Percentiles rank a stretch among this genome's conserved stretches.
phyloP scores from a whole-genome alignment of 2,329 filamentous ascomycete species.

The Fusarium xylarioides region DNA sequence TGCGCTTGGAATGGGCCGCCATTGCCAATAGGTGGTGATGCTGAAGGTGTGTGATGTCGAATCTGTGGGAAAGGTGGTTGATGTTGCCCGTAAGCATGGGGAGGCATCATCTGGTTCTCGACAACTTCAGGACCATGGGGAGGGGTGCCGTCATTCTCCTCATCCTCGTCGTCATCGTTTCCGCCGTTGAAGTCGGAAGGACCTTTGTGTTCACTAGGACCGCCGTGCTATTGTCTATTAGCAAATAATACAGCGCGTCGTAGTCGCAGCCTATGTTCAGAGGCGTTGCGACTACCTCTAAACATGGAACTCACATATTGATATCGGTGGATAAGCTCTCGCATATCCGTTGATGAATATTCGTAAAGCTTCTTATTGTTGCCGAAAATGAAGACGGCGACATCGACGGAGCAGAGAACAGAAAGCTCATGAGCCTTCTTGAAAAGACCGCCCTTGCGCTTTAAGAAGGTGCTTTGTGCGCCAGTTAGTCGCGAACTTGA shows the following conservation, averaged over 20 bases:
- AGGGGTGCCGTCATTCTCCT: slow-evolving; percentile 75
- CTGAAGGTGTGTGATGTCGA: slow-evolving; percentile 82
- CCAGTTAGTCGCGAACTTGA: slow-evolving; percentile 31
- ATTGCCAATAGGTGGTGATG: slow-evolving; percentile 87
- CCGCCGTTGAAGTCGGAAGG: slow-evolving; percentile 90
- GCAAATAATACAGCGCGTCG: background rate
- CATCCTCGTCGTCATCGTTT: slow-evolving; percentile 85
- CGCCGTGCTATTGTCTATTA: slow-evolving; percentile 74
- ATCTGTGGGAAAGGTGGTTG: slow-evolving; percentile 78
- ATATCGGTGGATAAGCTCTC: slow-evolving; percentile 86
- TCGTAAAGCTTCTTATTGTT: slow-evolving; percentile 99
- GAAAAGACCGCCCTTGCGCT: slow-evolving; percentile 98
- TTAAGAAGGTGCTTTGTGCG: slow-evolving; percentile 83
- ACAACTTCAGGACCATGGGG: slow-evolving; percentile 69
- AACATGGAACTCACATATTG: slow-evolving; percentile 77
- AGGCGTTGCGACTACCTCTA: slow-evolving; percentile 3
- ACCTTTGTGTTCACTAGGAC: slow-evolving; percentile 94
- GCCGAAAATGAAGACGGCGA: slow-evolving; percentile 98
- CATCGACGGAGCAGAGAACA: slow-evolving; percentile 96
- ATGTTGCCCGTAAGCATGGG: slow-evolving; percentile 72
- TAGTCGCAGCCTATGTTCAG: background rate
- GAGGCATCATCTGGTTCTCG: slow-evolving; percentile 71
- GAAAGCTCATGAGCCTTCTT: slow-evolving; percentile 99
- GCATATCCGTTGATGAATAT: slow-evolving; percentile 94
- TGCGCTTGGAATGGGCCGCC: slow-evolving; percentile 71